These are phyloP conservation scores for Cicer judaicum DNA, from an alignment of 306 rosid genomes.

Conservation along the genomic window DNA sequence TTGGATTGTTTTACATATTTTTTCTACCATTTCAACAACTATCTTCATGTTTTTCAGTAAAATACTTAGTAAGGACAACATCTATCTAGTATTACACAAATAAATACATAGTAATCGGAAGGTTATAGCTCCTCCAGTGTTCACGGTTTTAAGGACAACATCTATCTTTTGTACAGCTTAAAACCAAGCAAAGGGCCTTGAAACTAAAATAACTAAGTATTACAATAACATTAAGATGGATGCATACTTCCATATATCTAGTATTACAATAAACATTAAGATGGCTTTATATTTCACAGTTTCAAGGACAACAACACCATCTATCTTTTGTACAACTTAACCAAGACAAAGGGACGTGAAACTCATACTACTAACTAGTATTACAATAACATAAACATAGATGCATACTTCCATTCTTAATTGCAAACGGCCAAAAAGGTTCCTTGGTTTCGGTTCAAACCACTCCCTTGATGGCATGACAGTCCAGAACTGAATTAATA, in stretches of 20 bases:
- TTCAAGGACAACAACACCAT: constrained; percentile 2
- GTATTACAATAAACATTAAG: too few species aligned
- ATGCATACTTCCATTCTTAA: background rate
- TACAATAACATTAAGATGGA: background rate
- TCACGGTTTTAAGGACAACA: constrained; percentile 6
- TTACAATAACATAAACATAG: background rate
- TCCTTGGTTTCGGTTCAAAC: constrained; percentile 29
- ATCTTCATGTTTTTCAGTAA: too few species aligned
- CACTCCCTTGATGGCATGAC: background rate
- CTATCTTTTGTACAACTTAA: constrained; percentile 30
- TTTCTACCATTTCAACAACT: too few species aligned
- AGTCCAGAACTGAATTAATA: constrained; percentile 32
- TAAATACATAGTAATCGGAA: constrained; percentile 23
- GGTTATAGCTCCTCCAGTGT: constrained; percentile 24
- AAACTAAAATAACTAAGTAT: constrained; percentile 3
- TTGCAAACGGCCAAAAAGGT: background rate
- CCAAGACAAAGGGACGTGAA: background rate
- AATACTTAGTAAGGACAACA: too few species aligned
- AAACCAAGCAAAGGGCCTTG: background rate
- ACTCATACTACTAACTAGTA: background rate
- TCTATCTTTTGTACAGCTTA: constrained; percentile 35
- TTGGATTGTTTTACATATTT: too few species aligned
- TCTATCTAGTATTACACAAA: background rate
- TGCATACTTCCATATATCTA: background rate
- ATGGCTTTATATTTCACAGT: background rate